Conservation (phyloP, 805 yeast genomes). For the Metschnikowia shivogae region DNA sequence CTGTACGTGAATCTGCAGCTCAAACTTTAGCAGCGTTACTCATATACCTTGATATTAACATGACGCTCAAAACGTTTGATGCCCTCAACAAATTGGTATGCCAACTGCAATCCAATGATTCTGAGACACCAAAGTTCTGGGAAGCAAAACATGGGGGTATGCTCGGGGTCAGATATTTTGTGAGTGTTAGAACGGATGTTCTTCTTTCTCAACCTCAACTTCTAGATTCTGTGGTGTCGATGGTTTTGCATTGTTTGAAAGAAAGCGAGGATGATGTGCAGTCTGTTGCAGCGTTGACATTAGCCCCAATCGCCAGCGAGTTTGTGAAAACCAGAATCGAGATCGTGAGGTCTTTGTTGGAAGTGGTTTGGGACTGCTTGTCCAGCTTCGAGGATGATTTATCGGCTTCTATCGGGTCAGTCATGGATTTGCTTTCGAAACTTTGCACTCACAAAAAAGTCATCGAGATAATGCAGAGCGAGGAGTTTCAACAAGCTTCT, state of each 20-base stretch:
- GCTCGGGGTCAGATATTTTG: constrained; percentile 88
- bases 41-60: constrained; percentile 60
- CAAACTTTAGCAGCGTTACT: constrained; percentile 89
- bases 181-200: constrained; percentile 81
- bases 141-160: constrained; percentile 98
- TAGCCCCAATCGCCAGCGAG: constrained; percentile 84
- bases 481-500: constrained; percentile 47
- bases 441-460: constrained; percentile 80
- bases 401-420: constrained; percentile 91
- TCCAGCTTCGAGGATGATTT: constrained; percentile 85
- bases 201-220: constrained; percentile 53
- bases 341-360: constrained; percentile 45
- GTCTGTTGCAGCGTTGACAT: constrained; percentile 91
- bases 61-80: constrained; percentile 58
- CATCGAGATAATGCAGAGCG: constrained; percentile 61
- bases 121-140: constrained; percentile 62
- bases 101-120: constrained; percentile 48
- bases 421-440: constrained; percentile 88
- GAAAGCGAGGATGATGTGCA: constrained; percentile 92
- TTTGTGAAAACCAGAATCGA: constrained; percentile 64
- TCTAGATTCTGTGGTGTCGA: constrained; percentile 67
- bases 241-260: constrained; percentile 80
- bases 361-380: constrained; percentile 87
- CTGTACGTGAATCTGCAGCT: constrained; percentile 95
- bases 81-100: constrained; percentile 65